These are phyloP conservation scores for Leucocoprinus leucothites DNA, from an alignment of 768 basidiomycete genomes.

Conservation along the genomic window DNA sequence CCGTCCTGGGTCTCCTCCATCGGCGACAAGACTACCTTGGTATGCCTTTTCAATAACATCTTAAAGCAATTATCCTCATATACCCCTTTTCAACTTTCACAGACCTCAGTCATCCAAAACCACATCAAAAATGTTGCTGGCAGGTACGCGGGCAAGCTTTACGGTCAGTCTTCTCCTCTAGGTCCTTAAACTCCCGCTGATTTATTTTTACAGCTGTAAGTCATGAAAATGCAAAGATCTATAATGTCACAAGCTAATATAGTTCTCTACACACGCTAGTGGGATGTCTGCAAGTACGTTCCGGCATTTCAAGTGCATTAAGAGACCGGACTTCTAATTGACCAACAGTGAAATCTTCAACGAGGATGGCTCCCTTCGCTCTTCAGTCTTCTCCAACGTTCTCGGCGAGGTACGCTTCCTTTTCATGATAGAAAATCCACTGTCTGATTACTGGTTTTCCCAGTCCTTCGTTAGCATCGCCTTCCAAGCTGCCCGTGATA, in stretches of 20 bases:
- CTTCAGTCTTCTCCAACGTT: conserved; percentile 39
- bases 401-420: conserved; percentile 28
- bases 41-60: conserved; percentile 6
- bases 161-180: conserved; percentile 14
- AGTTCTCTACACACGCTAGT: conserved; percentile 14
- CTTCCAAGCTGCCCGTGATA: conserved; percentile 40
- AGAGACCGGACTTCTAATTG: conserved; percentile 18
- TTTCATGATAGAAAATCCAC: neutral
- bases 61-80: neutral
- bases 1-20: conserved; percentile 34
- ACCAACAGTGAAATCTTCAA: conserved; percentile 38
- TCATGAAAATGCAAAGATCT: neutral
- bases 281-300: conserved; percentile 35
- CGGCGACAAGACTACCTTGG: conserved; percentile 28
- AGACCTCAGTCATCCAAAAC: conserved; percentile 34
- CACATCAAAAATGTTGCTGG: conserved; percentile 38
- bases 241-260: too few relatives aligned
- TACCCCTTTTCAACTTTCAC: neutral
- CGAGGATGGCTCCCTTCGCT: conserved; percentile 39
- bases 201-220: conserved; percentile 15
- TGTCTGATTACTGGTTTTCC: neutral
- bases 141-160: conserved; percentile 42
- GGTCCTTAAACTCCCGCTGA: neutral
- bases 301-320: neutral
- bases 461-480: conserved; percentile 43